Percentiles rank a stretch among this genome's conserved stretches.
phyloP scores from a whole-genome alignment of 1,139 yeast genomes.

The Taphrina confusa region DNA sequence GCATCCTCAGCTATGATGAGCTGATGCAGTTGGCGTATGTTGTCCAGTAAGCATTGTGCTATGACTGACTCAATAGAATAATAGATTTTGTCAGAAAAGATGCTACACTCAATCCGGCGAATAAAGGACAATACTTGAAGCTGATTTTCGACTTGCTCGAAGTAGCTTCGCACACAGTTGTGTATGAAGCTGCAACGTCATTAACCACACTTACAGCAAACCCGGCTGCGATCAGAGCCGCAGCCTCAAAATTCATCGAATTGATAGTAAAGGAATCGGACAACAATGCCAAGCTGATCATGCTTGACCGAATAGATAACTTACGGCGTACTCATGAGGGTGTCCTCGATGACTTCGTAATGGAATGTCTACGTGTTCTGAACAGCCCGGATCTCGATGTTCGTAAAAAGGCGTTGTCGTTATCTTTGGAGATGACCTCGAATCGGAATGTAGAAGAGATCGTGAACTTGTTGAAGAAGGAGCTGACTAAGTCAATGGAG shows the following conservation, averaged over 20 bases:
- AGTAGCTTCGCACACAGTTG: conserved; percentile 70
- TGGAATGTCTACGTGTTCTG: conserved; percentile 83
- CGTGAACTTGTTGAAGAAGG: conserved; percentile 86
- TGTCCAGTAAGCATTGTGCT: background rate
- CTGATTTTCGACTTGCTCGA: conserved; percentile 74
- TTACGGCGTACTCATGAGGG: conserved; percentile 78
- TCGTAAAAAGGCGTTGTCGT: conserved; percentile 80
- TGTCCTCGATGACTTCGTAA: conserved; percentile 75
- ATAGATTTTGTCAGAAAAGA: conserved; percentile 76
- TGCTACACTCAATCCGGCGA: conserved; percentile 53
- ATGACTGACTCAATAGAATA: conserved; percentile 46
- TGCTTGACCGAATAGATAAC: conserved; percentile 79
- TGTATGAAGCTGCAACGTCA: conserved; percentile 89
- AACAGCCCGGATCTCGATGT: conserved; percentile 88
- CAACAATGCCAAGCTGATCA: conserved; percentile 88
- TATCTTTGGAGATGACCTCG: conserved; percentile 75
- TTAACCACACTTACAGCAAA: conserved; percentile 71
- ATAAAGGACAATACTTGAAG: conserved; percentile 70
- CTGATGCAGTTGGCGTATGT: conserved; percentile 69
- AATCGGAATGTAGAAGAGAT: conserved; percentile 94
- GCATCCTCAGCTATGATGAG: conserved; percentile 74
- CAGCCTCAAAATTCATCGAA: conserved; percentile 82
- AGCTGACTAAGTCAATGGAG: conserved; percentile 70
- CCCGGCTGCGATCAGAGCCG: conserved; percentile 68
- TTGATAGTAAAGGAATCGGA: conserved; percentile 90